Evolutionary conservation across 176 grass and related monocot genomes (phyloP).

Genomic region (Rhipidocladum racemiflorum): DNA sequence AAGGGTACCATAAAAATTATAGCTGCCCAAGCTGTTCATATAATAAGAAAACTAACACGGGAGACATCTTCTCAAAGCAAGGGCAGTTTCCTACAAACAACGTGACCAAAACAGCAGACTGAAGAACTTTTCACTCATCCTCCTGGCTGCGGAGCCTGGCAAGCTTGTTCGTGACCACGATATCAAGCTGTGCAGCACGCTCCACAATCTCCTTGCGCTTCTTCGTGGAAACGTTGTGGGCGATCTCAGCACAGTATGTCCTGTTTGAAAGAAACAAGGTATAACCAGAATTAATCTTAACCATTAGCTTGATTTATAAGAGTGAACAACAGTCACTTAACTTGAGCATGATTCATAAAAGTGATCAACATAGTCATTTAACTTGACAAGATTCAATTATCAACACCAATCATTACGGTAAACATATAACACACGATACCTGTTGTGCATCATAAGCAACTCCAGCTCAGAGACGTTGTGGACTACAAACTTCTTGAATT

Average conservation of each 20-base stretch:
- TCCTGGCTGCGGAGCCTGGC: slow-evolving; percentile 81
- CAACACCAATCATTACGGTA: not conserved
- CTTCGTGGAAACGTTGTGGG: slow-evolving; percentile 65
- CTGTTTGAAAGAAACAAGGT: not conserved
- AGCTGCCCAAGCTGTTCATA: not conserved
- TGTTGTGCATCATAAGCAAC: slow-evolving; percentile 91
- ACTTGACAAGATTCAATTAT: not conserved
- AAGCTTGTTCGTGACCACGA: slow-evolving; percentile 77
- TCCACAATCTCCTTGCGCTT: slow-evolving; percentile 86
- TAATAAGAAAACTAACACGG: not conserved
- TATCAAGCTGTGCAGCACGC: slow-evolving; percentile 73
- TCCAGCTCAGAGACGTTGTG: slow-evolving; percentile 82
- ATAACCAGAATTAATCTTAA: not conserved
- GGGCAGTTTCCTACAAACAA: slow-evolving; percentile 26
- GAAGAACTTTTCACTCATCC: slow-evolving; percentile 55
- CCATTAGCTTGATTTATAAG: not conserved
- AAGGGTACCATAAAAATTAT: not conserved
- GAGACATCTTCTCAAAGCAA: not conserved
- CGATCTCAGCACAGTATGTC: slow-evolving; percentile 86
- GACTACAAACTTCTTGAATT: slow-evolving; percentile 85
- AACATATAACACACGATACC: slow-evolving; percentile 23
- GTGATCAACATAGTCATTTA: not conserved
- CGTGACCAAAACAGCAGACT: not conserved
- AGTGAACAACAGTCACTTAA: not conserved
- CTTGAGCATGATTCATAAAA: not conserved